Conservation (phyloP, 441 rosid species). For the Gossypium lobatum region DNA sequence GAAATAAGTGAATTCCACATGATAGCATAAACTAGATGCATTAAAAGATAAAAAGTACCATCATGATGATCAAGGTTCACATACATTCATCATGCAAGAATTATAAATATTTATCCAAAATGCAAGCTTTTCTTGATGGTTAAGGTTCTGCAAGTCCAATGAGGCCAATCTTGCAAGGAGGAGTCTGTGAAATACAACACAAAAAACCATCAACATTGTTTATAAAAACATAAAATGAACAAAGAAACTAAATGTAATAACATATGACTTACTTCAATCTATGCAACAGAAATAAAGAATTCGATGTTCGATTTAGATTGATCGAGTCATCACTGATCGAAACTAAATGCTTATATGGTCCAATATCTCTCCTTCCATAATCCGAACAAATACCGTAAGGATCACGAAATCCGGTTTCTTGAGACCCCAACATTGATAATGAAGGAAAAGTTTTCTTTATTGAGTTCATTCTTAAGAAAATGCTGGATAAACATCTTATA, state of each 20-base stretch:
- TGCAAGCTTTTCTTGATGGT: slow-evolving; percentile 81
- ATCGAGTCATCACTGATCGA: slow-evolving; percentile 42
- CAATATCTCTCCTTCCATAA: slow-evolving; percentile 47
- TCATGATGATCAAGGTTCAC: slow-evolving; percentile 5
- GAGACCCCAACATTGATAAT: slow-evolving; percentile 21
- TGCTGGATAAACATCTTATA: slow-evolving; percentile 53
- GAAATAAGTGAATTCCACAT: background rate
- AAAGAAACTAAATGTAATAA: background rate
- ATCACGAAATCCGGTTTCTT: slow-evolving; percentile 33
- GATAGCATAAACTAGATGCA: background rate
- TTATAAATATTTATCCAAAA: slow-evolving; percentile 87
- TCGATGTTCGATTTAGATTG: slow-evolving; percentile 38
- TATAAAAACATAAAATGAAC: background rate
- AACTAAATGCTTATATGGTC: slow-evolving; percentile 51
- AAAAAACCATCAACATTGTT: background rate
- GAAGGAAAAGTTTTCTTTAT: slow-evolving; percentile 31
- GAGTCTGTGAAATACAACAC: slow-evolving; percentile 34
- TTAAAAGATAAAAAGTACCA: background rate
- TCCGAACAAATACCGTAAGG: slow-evolving; percentile 48
- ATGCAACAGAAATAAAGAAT: slow-evolving; percentile 45
- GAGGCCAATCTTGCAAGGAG: slow-evolving; percentile 51
- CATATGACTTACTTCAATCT: slow-evolving; percentile 47
- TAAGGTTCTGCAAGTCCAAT: slow-evolving; percentile 49
- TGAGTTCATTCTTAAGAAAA: slow-evolving; percentile 55
- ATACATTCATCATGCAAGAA: slow-evolving; percentile 79